Conservation (phyloP, 345 rosid genomes). For the Bruguiera sexangula region DNA sequence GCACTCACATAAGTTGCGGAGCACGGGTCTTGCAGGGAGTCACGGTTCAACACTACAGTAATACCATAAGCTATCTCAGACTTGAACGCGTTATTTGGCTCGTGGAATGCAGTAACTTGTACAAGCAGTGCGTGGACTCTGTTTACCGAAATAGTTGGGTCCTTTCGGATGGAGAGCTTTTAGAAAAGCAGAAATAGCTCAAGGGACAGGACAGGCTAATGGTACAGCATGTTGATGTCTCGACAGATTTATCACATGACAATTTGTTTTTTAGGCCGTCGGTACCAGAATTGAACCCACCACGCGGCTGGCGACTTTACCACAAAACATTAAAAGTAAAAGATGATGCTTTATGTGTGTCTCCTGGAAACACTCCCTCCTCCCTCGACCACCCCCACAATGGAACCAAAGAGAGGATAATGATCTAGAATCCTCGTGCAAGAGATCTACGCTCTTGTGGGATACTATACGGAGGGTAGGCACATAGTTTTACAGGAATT, state of each 20-base stretch:
- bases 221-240: constrained; percentile 23
- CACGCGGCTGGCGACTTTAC: no score
- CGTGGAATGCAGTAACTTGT: constrained; percentile 1
- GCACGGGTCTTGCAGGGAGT: not conserved
- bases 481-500: not conserved
- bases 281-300: no score
- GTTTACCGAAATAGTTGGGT: constrained; percentile 28
- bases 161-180: constrained; percentile 25
- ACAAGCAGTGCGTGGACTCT: constrained; percentile 13
- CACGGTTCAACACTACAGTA: not conserved
- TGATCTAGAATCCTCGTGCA: no score
- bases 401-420: no score
- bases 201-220: constrained; percentile 28
- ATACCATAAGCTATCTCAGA: constrained; percentile 5
- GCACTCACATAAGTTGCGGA: no score
- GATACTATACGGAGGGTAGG: no score
- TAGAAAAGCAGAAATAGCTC: constrained; percentile 21
- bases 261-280: not conserved
- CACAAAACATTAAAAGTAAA: no score
- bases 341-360: constrained; percentile 9
- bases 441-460: no score
- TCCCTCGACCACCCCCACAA: no score
- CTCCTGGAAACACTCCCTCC: no score
- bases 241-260: constrained; percentile 15
- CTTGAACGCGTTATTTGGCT: constrained; percentile 4